A percentile compares a stretch with the other conserved stretches of the same genome.
These are phyloP conservation scores for Annulohypoxylon truncatum DNA, from an alignment of 2,329 filamentous ascomycete species.

Conservation along the genomic window DNA sequence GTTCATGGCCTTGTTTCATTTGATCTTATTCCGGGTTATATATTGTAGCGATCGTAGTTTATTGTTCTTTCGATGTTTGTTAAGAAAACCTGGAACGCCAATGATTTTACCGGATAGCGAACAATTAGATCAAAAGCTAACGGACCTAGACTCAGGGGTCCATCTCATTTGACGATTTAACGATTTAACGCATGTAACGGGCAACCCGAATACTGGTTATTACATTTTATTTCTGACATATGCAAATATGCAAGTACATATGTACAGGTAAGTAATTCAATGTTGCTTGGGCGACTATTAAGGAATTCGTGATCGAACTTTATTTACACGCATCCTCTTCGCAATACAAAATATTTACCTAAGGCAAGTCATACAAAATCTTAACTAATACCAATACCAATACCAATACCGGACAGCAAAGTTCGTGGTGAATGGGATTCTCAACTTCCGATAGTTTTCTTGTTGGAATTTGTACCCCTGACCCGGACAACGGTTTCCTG, in stretches of 20 bases:
- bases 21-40: not conserved
- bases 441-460: conserved; percentile 2
- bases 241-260: not conserved
- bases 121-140: conserved; percentile 2
- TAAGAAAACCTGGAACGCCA: conserved; percentile 3
- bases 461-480: conserved; percentile 32
- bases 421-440: not conserved
- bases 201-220: conserved; percentile 16
- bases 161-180: conserved; percentile 7
- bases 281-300: not conserved
- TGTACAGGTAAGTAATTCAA: not conserved
- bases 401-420: not conserved
- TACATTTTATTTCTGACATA: not conserved
- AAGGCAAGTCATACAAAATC: not conserved
- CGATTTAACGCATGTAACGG: conserved; percentile 23
- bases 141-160: conserved; percentile 6
- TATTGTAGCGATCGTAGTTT: not conserved
- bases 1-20: conserved; percentile 7
- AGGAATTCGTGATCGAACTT: not conserved
- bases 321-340: not conserved
- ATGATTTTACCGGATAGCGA: conserved; percentile 14
- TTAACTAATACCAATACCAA: too few species aligned
- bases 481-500: conserved; percentile 10
- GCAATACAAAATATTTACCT: not conserved
- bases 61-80: not conserved